Evolutionary conservation across 345 rosid genomes (phyloP).

Genomic region (Eucalyptus sideroxylon): DNA sequence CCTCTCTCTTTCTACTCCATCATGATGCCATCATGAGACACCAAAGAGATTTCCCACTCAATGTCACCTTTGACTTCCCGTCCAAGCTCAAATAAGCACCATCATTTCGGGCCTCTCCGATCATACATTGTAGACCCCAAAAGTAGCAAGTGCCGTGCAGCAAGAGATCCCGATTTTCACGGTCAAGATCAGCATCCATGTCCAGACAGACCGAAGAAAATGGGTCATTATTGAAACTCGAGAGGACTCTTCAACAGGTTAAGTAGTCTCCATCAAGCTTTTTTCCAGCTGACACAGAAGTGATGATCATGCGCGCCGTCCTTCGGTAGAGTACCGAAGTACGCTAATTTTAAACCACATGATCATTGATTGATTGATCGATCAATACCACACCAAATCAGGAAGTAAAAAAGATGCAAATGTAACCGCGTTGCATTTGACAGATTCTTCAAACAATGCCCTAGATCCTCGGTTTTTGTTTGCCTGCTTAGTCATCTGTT

Average conservation of each 20-base stretch:
- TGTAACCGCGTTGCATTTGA: background rate
- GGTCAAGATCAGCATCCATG: background rate
- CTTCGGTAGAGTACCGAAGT: background rate
- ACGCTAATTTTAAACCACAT: background rate
- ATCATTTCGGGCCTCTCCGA: background rate
- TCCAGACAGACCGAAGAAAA: background rate
- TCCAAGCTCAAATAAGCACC: background rate
- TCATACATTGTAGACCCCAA: background rate
- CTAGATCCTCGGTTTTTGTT: background rate
- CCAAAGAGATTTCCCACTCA: background rate
- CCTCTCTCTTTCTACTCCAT: background rate
- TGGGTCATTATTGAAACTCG: background rate
- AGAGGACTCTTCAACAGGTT: background rate
- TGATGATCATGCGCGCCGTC: background rate
- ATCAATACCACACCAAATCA: background rate
- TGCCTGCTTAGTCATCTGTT: background rate
- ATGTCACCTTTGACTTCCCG: background rate
- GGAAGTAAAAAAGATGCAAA: background rate
- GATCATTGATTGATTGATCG: background rate
- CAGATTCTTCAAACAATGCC: background rate
- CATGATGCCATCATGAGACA: background rate
- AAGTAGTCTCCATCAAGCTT: background rate
- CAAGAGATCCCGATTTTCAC: background rate
- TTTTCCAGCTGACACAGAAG: background rate
- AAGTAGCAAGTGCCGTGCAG: background rate